phyloP scores from a whole-genome alignment of 208 protist species.

The Vickermania ingenoplastis region DNA sequence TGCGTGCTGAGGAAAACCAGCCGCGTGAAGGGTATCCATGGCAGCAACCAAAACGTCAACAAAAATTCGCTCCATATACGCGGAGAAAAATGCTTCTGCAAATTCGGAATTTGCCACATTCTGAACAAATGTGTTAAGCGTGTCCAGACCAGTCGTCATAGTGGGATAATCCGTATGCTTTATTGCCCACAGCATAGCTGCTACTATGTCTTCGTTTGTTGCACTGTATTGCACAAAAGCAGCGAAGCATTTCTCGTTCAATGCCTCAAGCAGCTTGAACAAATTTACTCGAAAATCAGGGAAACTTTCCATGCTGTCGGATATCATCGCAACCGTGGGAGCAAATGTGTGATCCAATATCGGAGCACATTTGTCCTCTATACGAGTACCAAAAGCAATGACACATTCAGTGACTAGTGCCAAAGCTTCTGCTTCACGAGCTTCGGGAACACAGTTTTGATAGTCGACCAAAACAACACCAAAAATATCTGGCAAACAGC shows the following conservation, averaged over 20 bases:
- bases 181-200: constrained; percentile 96
- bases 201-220: constrained; percentile 80
- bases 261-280: constrained; percentile 93
- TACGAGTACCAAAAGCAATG: constrained; percentile 61
- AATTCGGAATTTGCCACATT: constrained; percentile 50
- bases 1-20: constrained; percentile 66
- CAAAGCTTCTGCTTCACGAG: constrained; percentile 93
- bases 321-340: constrained; percentile 97
- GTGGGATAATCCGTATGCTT: constrained; percentile 96
- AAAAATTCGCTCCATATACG: constrained; percentile 74
- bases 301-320: constrained; percentile 92
- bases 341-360: constrained; percentile 97
- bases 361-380: constrained; percentile 79
- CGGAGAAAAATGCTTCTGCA: constrained; percentile 54
- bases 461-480: constrained; percentile 96
- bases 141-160: constrained; percentile 86
- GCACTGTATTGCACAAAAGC: constrained; percentile 68
- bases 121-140: constrained; percentile 88
- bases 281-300: constrained; percentile 97
- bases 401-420: constrained; percentile 87
- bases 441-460: constrained; percentile 69
- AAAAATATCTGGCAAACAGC: constrained; percentile 92
- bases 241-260: constrained; percentile 93
- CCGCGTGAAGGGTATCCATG: constrained; percentile 76
- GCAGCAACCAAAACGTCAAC: constrained; percentile 71